Evolutionary conservation across 257 asterid species (phyloP).

Genomic region (Solanum dulcamara): DNA sequence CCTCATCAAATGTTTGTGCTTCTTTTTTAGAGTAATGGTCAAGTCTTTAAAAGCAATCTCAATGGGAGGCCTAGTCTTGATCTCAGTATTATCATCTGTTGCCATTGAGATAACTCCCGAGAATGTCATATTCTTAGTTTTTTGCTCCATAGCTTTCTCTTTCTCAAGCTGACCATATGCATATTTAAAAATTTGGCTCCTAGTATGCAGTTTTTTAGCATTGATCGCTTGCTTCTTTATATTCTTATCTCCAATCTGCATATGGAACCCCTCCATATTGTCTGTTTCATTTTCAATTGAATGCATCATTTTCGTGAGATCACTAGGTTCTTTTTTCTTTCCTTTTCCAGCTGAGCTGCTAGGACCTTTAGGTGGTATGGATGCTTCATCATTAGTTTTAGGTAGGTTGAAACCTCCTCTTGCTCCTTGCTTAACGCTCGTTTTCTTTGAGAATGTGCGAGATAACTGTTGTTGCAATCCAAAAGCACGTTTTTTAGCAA

Average conservation of each 20-base stretch:
- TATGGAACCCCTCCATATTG: conserved; percentile 41
- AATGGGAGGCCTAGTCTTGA: conserved; percentile 57
- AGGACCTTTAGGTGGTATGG: conserved; percentile 31
- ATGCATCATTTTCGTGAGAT: conserved; percentile 61
- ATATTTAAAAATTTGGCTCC: conserved; percentile 89
- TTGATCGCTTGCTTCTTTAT: conserved; percentile 55
- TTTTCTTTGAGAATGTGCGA: conserved; percentile 59
- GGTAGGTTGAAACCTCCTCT: neutral
- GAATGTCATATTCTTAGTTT: conserved; percentile 66
- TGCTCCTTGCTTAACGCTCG: conserved; percentile 20
- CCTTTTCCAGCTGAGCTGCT: conserved; percentile 12
- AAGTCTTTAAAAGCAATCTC: conserved; percentile 86
- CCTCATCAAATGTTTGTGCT: conserved; percentile 82
- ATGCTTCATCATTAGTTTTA: conserved; percentile 1
- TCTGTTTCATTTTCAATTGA: conserved; percentile 52
- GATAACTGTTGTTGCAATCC: conserved; percentile 68
- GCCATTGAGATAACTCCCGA: conserved; percentile 90
- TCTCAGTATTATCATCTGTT: conserved; percentile 38
- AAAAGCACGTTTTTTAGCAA: conserved; percentile 39
- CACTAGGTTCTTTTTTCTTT: conserved; percentile 33
- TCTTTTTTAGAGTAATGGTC: conserved; percentile 63
- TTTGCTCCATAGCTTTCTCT: conserved; percentile 89
- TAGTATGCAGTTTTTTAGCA: conserved; percentile 56
- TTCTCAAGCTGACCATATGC: conserved; percentile 93
- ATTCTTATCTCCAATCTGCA: conserved; percentile 61